Conservation (phyloP, 164 flowering plant species). For the Santalum album region DNA sequence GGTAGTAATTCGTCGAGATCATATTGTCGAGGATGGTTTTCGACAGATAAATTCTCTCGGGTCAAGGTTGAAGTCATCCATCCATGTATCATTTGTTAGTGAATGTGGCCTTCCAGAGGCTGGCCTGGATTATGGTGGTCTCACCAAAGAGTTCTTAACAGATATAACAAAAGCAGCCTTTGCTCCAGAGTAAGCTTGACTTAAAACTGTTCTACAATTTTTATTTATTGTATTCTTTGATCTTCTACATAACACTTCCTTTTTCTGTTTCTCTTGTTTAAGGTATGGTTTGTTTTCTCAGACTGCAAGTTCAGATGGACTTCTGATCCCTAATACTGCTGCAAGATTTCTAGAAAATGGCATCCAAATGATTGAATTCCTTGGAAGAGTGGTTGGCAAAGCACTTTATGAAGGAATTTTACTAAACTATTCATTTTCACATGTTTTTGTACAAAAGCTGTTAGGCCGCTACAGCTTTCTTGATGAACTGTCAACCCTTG, state of each 20-base stretch:
- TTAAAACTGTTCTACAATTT: background rate
- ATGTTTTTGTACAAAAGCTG: slow-evolving; percentile 90
- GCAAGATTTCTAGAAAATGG: slow-evolving; percentile 81
- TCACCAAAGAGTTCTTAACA: slow-evolving; percentile 92
- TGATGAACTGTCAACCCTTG: slow-evolving; percentile 93
- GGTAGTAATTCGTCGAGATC: slow-evolving; percentile 83
- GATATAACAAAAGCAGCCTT: slow-evolving; percentile 85
- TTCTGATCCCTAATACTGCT: slow-evolving; percentile 69
- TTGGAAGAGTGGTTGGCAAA: slow-evolving; percentile 97
- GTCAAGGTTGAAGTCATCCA: slow-evolving; percentile 65
- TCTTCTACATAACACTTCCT: slow-evolving; percentile 1
- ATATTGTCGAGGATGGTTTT: slow-evolving; percentile 96
- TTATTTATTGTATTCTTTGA: background rate
- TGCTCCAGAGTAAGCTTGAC: slow-evolving; percentile 68
- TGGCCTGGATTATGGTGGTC: slow-evolving; percentile 97
- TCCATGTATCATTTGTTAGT: slow-evolving; percentile 95
- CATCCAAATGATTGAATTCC: slow-evolving; percentile 90
- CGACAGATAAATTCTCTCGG: slow-evolving; percentile 77
- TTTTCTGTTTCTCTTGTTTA: slow-evolving; percentile 2
- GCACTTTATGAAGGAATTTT: slow-evolving; percentile 99
- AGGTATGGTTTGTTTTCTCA: slow-evolving; percentile 93
- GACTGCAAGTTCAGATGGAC: slow-evolving; percentile 81
- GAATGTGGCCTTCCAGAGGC: slow-evolving; percentile 98
- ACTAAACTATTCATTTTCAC: slow-evolving; percentile 94
- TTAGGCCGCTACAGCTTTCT: slow-evolving; percentile 98